A percentile compares a stretch with the other conserved stretches of the same genome.
Conservation (phyloP, 495 filamentous ascomycete genomes). For the Bacidia gigantensis region DNA sequence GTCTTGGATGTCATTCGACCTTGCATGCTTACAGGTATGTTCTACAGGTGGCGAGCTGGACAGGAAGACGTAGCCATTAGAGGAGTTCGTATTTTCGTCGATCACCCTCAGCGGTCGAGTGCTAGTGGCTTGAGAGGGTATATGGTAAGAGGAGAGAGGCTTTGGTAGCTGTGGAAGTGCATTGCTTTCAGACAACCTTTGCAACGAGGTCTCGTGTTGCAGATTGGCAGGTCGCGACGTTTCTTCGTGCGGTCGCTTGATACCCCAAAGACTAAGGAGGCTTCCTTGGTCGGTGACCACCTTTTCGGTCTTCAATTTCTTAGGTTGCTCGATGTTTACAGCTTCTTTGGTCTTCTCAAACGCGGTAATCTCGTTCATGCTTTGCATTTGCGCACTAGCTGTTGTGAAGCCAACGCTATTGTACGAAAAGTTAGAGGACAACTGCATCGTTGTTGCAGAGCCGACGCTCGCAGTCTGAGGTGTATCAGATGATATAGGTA, state of each 20-base stretch:
- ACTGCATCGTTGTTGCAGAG: slow-evolving; percentile 21
- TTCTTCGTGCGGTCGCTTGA: background rate
- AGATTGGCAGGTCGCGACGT: background rate
- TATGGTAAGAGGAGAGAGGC: background rate
- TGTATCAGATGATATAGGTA: background rate
- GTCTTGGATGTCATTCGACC: too few relatives aligned
- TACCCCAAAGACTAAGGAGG: background rate
- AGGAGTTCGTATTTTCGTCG: slow-evolving; percentile 4
- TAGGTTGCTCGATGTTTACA: slow-evolving; percentile 19
- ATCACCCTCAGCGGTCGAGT: slow-evolving; percentile 11
- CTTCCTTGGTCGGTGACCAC: background rate
- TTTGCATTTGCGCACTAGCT: slow-evolving; percentile 14
- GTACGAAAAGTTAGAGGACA: slow-evolving; percentile 16
- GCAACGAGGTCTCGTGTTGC: too few relatives aligned
- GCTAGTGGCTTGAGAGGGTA: slow-evolving; percentile 5
- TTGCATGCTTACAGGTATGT: slow-evolving; percentile 10
- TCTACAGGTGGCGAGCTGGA: slow-evolving; percentile 30
- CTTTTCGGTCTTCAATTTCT: background rate
- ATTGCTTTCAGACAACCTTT: background rate
- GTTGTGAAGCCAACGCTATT: slow-evolving; percentile 13
- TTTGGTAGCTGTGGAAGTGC: background rate
- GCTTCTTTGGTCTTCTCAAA: background rate
- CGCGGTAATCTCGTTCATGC: background rate
- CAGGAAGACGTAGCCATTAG: slow-evolving; percentile 26
- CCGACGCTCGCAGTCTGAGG: background rate